phyloP scores from a whole-genome alignment of 2,329 filamentous ascomycete species.

The Aulographum hederae region DNA sequence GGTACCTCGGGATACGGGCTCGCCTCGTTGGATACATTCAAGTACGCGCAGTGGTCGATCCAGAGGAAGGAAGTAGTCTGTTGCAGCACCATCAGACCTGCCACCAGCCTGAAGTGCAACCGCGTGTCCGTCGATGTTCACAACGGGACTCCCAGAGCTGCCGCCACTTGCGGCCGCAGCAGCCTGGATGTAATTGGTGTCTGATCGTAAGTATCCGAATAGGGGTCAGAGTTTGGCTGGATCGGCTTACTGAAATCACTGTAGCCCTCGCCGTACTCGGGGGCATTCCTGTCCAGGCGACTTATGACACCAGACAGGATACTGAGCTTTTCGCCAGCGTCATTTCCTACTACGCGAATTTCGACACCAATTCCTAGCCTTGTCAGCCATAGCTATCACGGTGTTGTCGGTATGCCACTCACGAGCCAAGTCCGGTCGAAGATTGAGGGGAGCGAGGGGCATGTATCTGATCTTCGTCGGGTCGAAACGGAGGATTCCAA shows the following conservation, averaged over 20 bases:
- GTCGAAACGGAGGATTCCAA: constrained; percentile 91
- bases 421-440: constrained; percentile 67
- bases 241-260: constrained; percentile 72
- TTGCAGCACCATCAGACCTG: constrained; percentile 83
- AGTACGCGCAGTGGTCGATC: constrained; percentile 79
- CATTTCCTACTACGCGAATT: constrained; percentile 94
- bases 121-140: constrained; percentile 83
- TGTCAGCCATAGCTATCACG: constrained; percentile 6
- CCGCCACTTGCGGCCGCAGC: constrained; percentile 92
- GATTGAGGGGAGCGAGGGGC: constrained; percentile 60
- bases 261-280: constrained; percentile 94
- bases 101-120: constrained; percentile 90
- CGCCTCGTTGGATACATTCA: constrained; percentile 61
- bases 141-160: constrained; percentile 94
- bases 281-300: constrained; percentile 85
- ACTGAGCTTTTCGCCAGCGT: constrained; percentile 95
- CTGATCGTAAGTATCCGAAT: background rate
- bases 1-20: constrained; percentile 72
- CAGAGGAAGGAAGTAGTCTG: constrained; percentile 90
- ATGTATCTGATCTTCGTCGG: constrained; percentile 96
- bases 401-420: background rate
- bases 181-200: constrained; percentile 89
- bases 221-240: background rate
- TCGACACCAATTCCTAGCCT: constrained; percentile 66
- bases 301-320: constrained; percentile 96